Conservation (phyloP, 352 stramenopile species). For the Phytopythium mirpurense region DNA sequence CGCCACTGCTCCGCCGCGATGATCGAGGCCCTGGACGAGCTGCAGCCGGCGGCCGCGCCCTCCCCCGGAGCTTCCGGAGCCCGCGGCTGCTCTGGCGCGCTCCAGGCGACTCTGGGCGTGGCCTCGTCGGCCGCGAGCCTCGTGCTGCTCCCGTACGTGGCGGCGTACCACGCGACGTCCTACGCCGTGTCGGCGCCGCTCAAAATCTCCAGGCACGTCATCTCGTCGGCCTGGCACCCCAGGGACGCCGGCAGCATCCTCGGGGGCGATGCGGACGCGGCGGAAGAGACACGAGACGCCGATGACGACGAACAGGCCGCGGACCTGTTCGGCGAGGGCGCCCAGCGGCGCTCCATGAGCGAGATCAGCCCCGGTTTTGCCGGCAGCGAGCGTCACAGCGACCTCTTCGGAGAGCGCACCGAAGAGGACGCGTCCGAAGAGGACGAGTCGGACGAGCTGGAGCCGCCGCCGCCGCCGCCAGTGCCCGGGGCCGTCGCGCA, state of each 20-base stretch:
- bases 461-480: neutral
- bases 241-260: constrained; percentile 6
- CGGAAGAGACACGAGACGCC: no score
- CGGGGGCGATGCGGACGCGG: neutral
- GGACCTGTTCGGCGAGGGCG: constrained; percentile 50
- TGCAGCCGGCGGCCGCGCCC: neutral
- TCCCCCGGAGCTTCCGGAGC: neutral
- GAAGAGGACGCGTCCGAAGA: constrained; percentile 4
- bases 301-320: constrained; percentile 3
- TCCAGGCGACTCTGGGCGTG: constrained; percentile 51
- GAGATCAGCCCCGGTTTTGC: constrained; percentile 10
- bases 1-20: no score
- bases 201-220: constrained; percentile 48
- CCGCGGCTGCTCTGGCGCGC: constrained; percentile 8
- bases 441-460: neutral
- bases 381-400: constrained; percentile 13
- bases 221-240: constrained; percentile 25
- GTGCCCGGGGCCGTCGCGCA: constrained; percentile 33
- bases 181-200: constrained; percentile 52
- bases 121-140: constrained; percentile 53
- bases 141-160: constrained; percentile 57
- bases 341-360: constrained; percentile 14
- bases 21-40: neutral
- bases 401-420: constrained; percentile 11
- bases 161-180: constrained; percentile 50